These are phyloP conservation scores for Cyberlindnera galapagoensis DNA, from an alignment of 805 yeast genomes.

Conservation along the genomic window DNA sequence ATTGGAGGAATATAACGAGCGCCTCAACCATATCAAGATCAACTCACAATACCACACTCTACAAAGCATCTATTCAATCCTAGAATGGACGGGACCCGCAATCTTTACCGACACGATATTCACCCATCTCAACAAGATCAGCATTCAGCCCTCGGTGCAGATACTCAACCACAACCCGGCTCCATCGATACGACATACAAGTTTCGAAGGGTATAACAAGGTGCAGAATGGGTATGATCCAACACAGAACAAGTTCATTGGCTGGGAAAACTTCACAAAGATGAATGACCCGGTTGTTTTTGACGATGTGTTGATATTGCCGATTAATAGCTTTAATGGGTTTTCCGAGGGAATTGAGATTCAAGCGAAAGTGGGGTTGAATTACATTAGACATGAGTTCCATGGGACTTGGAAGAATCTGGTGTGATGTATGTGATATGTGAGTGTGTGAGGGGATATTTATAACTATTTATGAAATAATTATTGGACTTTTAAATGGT, in stretches of 20 bases:
- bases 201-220: slow-evolving; percentile 10
- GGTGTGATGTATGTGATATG: too few relatives aligned
- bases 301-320: slow-evolving; percentile 19
- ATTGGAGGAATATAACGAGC: slow-evolving; percentile 31
- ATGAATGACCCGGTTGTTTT: slow-evolving; percentile 10
- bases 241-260: slow-evolving; percentile 8
- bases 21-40: slow-evolving; percentile 25
- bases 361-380: too few relatives aligned
- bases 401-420: slow-evolving; percentile 19
- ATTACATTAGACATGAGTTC: slow-evolving; percentile 18
- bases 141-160: background rate
- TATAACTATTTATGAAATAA: too few relatives aligned
- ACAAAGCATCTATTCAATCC: slow-evolving; percentile 54
- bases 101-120: slow-evolving; percentile 43
- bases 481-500: too few relatives aligned
- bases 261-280: slow-evolving; percentile 19
- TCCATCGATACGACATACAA: slow-evolving; percentile 17
- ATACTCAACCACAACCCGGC: slow-evolving; percentile 28
- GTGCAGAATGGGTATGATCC: slow-evolving; percentile 12
- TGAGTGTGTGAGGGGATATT: too few relatives aligned
- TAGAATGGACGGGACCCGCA: slow-evolving; percentile 52
- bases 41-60: slow-evolving; percentile 30
- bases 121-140: slow-evolving; percentile 36
- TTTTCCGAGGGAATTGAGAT: too few relatives aligned
- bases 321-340: slow-evolving; percentile 18